phyloP scores from a whole-genome alignment of 2,329 filamentous ascomycete species.

The Diaporthe velutina region DNA sequence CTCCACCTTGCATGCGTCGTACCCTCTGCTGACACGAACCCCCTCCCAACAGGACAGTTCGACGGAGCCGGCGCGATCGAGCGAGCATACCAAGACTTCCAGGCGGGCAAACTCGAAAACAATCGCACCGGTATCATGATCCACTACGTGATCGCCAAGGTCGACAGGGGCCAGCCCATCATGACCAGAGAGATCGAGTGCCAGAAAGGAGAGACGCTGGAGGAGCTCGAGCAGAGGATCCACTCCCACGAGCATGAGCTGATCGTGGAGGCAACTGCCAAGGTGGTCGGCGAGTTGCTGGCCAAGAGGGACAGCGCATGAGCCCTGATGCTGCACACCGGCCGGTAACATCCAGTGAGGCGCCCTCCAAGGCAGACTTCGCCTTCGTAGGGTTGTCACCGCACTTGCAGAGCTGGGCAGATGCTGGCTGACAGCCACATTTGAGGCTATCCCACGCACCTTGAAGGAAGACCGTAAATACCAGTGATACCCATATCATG shows the following conservation, averaged over 20 bases:
- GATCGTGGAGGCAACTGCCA: constrained; percentile 80
- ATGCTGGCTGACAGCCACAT: constrained; percentile 58
- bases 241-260: constrained; percentile 82
- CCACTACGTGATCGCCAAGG: constrained; percentile 84
- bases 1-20: neutral
- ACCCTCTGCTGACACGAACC: neutral
- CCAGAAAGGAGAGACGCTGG: constrained; percentile 72
- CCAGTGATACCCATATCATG: constrained; percentile 29
- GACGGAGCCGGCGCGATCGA: constrained; percentile 84
- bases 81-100: constrained; percentile 80
- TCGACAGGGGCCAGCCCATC: constrained; percentile 84
- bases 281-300: constrained; percentile 58
- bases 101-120: constrained; percentile 72
- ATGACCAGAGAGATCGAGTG: constrained; percentile 77
- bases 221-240: constrained; percentile 78
- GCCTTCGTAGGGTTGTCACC: neutral
- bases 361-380: neutral
- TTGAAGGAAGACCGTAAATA: neutral
- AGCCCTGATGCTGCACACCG: neutral
- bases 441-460: neutral
- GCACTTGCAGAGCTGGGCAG: neutral
- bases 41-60: constrained; percentile 69
- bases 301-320: constrained; percentile 34
- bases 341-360: neutral
- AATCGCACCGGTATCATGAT: constrained; percentile 88